Conservation (phyloP, 2,329 filamentous ascomycete species). For the Trichoderma atrobrunneum region DNA sequence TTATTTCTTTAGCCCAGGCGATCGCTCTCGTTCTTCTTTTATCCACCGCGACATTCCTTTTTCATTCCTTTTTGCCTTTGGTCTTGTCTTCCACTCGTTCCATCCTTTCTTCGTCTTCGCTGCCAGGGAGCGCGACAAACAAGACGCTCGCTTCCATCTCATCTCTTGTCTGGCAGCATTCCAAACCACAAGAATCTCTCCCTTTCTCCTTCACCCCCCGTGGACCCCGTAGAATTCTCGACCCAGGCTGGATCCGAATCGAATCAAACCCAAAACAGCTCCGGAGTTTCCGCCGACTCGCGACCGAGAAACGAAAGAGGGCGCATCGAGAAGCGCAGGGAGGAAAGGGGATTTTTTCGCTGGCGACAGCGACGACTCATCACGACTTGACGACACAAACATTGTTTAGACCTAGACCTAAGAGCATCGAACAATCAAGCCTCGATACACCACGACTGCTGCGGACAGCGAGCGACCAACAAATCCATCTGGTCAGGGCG, state of each 20-base stretch:
- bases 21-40: conserved; percentile 10
- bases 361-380: background rate
- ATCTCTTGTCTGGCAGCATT: background rate
- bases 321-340: background rate
- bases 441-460: background rate
- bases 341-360: background rate
- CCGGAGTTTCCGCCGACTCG: conserved; percentile 4
- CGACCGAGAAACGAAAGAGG: background rate
- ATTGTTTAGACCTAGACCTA: background rate
- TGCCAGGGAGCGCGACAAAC: background rate
- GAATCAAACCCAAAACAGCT: background rate
- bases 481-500: background rate
- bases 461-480: background rate
- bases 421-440: background rate
- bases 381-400: background rate
- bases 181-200: background rate
- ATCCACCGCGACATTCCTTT: conserved; percentile 9
- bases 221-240: background rate
- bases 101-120: background rate
- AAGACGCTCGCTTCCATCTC: background rate
- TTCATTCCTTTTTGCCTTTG: background rate
- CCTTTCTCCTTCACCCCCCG: background rate
- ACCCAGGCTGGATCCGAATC: conserved; percentile 1
- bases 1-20: conserved; percentile 18
- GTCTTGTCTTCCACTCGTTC: background rate